phyloP scores from a whole-genome alignment of 2,329 filamentous ascomycete species.

The Helotiales sp. region DNA sequence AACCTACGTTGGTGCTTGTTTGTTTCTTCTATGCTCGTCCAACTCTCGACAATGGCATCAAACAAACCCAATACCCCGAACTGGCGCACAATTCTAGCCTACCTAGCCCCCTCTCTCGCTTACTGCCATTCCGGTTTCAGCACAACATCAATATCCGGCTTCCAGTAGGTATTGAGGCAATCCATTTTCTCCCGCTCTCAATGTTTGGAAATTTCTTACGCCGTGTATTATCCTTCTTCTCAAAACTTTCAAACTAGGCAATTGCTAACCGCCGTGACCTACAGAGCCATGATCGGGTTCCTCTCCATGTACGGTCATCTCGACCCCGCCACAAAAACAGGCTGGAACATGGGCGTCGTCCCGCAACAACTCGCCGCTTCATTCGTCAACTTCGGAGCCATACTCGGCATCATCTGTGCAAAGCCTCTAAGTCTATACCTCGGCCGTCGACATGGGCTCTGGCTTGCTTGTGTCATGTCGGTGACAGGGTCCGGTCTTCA shows the following conservation, averaged over 20 bases:
- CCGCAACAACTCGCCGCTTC: conserved; percentile 14
- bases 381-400: conserved; percentile 2
- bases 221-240: too few species aligned
- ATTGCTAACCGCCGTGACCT: too few species aligned
- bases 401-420: not conserved
- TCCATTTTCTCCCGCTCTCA: too few species aligned
- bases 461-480: not conserved
- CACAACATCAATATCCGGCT: conserved; percentile 8
- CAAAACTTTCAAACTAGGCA: too few species aligned
- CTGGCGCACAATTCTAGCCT: not conserved
- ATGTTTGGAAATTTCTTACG: too few species aligned
- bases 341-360: conserved; percentile 3
- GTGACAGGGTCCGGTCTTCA: conserved; percentile 1
- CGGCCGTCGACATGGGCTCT: not conserved
- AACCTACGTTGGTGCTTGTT: too few species aligned
- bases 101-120: conserved; percentile 1
- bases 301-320: not conserved
- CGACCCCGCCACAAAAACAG: not conserved
- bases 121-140: conserved; percentile 8
- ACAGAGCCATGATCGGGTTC: conserved; percentile 15
- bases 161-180: too few species aligned
- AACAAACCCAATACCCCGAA: not conserved
- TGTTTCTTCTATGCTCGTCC: too few species aligned
- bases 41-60: too few species aligned
- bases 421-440: not conserved